phyloP scores from a whole-genome alignment of 257 asterid genomes.

The Solanum raphanifolium region DNA sequence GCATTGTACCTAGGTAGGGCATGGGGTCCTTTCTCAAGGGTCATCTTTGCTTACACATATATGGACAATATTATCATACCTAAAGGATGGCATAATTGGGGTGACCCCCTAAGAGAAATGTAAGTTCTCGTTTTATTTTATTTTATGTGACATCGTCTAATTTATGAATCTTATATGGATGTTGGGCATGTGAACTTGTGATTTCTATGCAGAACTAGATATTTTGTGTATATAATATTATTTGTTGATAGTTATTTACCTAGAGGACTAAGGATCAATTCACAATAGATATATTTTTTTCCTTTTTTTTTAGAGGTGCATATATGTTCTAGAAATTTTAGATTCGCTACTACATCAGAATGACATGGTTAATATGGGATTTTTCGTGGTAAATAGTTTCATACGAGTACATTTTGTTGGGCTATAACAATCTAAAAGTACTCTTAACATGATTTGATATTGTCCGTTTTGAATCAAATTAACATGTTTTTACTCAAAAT shows the following conservation, averaged over 20 bases:
- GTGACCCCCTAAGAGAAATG: conserved; percentile 89
- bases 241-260: neutral
- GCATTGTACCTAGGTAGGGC: conserved; percentile 94
- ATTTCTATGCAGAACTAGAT: fast-evolving
- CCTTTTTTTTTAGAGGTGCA: no score
- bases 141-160: neutral
- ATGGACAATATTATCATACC: conserved; percentile 93
- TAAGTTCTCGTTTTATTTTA: conserved; percentile 19
- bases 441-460: neutral
- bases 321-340: no score
- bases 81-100: conserved; percentile 96
- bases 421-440: neutral
- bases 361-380: fast-evolving
- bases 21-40: conserved; percentile 97
- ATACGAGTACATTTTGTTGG: neutral
- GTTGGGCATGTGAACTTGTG: fast-evolving
- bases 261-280: neutral
- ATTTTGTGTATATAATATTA: no score
- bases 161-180: neutral
- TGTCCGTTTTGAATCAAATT: neutral
- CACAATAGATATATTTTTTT: no score
- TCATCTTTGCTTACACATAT: conserved; percentile 73
- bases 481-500: neutral
- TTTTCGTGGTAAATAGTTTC: neutral
- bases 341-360: fast-evolving